Base-by-base conservation (phyloP, 2,329 filamentous ascomycete species). In the Calonectria pseudoturangicola region DNA sequence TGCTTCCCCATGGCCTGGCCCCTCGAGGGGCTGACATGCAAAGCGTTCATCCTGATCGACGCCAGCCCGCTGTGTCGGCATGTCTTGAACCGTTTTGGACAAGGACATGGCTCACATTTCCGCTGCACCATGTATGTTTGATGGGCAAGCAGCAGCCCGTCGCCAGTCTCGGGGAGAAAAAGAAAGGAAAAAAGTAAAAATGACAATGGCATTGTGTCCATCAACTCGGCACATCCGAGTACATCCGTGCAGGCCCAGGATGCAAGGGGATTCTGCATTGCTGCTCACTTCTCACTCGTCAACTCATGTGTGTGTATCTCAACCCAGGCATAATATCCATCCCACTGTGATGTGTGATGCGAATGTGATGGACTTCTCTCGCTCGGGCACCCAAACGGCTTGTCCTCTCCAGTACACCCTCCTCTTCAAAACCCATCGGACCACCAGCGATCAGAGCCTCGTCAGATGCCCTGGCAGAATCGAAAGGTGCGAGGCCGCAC, bases 401-500 rank as follows among this genome's bases (percentile, higher is more conserved):
- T 41, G 56, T 56, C 13, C 33, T 39, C 50, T 71, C 71, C 73
- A 47, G 36, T 50, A 15, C 25, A 41, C 56, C 33, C 3, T 10
- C 66, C 15, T 72, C 47, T 30, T 73, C 27, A 5, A 41, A 21
- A 36, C 27, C 16, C 47, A 79, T 79, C 76, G 78, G 75, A 76
- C 77, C 77, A 79, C 73, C 68, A 47, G 33, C 48, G 48, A 67
- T 54, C 36, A 71, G 68, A 73, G 73, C 73, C 76, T 79, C 78
- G 76, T 80, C 78, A 80, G 76, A 80, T 80, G 51, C 74, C 33
- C 65, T 51, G 45, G 47, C 47, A 72, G 63, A 80, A 80, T 80
- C 78, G 78, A 80, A 80, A 69, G 78, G 74, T 79, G 72, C 62
- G 64, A 75, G 72, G 68, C 74, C 68, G 74, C 70, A 65, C 71